Evolutionary conservation across 805 yeast species (phyloP), one percentile per base, ranked within the genome.

Genomic region (Metschnikowia vanudenii): DNA sequence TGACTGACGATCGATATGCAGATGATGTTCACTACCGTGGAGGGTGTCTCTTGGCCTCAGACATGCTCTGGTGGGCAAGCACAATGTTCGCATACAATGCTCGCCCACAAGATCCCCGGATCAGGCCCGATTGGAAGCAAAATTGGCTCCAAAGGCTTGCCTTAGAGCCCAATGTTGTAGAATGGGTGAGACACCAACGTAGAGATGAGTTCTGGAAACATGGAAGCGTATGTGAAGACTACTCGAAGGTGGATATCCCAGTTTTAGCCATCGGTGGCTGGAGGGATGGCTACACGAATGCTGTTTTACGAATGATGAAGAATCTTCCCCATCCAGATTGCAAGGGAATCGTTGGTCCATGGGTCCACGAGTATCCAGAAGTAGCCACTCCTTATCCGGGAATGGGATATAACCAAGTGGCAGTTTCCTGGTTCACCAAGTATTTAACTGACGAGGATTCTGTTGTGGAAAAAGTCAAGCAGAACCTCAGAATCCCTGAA

Each of bases 21-120:
- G 46, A 37, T 37, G 46, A 42, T 19, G 46, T 42, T 1, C 46
- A 37, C 35, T 42, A 37, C 26, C 29, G 46, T 3, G 46, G 41
- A 1, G 46, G 46, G 18, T 42, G 41, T 37, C 46, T 42, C 18
- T 16, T 42, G 37, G 41, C 46, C 14, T 36, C 46, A 10, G 46
- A 42, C 29, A 37, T 42, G 46, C 29, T 42, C 29, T 42, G 46
- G 41, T 42, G 46, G 46, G 46, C 46, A 22, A 42, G 46, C 32
- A 36, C 41, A 17, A 42, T 42, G 46, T 42, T 42, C 37, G 46
- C 46, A 17, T 42, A 37, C 17, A 42, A 37, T 18, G 40, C 46
- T 10, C 46, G 41, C n/a, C 32, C 46, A 12, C 41, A 42, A 28
- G 41, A 42, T 24, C 41, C 46, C 12, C 32, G 24, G 11, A 26